Conservation (phyloP, 352 stramenopile species). For the Elongisporangium prolatum region DNA sequence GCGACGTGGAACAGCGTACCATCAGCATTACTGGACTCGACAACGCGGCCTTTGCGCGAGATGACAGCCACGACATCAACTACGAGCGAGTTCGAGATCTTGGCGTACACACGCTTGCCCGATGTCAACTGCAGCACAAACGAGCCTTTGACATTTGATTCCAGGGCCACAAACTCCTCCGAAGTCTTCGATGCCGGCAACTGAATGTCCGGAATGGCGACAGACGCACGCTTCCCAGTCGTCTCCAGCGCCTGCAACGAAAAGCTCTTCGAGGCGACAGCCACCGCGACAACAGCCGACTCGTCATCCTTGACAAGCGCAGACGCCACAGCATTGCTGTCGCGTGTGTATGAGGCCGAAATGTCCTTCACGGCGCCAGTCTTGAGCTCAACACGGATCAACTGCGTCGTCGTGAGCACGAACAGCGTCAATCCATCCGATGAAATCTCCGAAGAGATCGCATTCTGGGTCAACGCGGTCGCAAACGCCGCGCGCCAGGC, state of each 20-base stretch:
- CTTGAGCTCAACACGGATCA: constrained; percentile 37
- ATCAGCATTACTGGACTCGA: constrained; percentile 55
- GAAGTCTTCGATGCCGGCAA: constrained; percentile 5
- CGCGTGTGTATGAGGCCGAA: background rate
- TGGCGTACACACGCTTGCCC: constrained; percentile 56
- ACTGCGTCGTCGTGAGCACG: constrained; percentile 30
- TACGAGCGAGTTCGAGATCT: constrained; percentile 31
- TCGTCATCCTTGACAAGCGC: constrained; percentile 34
- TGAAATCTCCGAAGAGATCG: constrained; percentile 33
- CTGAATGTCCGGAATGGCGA: constrained; percentile 5
- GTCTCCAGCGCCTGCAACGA: constrained; percentile 34
- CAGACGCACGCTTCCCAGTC: constrained; percentile 9
- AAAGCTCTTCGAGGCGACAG: constrained; percentile 23
- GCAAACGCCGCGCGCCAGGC: constrained; percentile 32
- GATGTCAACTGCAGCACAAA: constrained; percentile 47
- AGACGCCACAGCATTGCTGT: constrained; percentile 6
- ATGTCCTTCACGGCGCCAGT: constrained; percentile 8
- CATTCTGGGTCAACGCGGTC: constrained; percentile 19
- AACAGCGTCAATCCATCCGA: constrained; percentile 46
- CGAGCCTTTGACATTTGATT: constrained; percentile 31
- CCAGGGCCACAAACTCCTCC: constrained; percentile 33
- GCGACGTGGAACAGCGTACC: constrained; percentile 50
- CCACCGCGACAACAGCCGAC: constrained; percentile 21
- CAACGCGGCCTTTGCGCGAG: constrained; percentile 29
- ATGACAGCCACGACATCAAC: constrained; percentile 39